Evolutionary conservation across 208 protist species (phyloP), one percentile per base, ranked within the genome.

Genomic region (Acanthamoeba polyphaga): DNA sequence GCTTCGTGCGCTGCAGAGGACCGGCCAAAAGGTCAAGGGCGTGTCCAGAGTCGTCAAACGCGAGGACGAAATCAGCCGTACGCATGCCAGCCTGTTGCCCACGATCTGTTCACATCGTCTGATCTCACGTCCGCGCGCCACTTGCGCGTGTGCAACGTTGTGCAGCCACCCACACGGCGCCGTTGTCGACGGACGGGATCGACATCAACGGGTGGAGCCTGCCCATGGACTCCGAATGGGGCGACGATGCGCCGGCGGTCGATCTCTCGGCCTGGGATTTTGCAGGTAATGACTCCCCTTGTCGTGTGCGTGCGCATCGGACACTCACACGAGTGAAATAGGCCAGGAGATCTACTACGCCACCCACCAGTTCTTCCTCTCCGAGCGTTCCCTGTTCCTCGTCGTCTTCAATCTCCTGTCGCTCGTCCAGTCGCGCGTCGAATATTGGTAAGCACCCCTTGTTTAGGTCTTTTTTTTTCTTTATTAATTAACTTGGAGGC

Each of bases 321-420:
- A 34, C 34, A 1, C 34, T 34, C 34, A 34, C 1, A 34, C 1
- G 34, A 34, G 34, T 0, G 34, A 34, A 34, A 34, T 34, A 46
- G 89, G 89, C 9, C 89, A 94, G 22, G 91, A 94, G 24, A 87
- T 94, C 55, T 94, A 94, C 60, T 94, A 94, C 74, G 5, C 72
- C 27, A 94, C 91, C 2, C 91, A 94, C 53, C 64, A 51, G 53
- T 92, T 92, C 62, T 92, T 92, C 87, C 64, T 92, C 43, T 92
- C 87, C 19, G 87, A 43, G 6, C 55, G 53, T 13, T 94, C 91
- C 22, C 72, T 94, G 13, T 94, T 87, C 32, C 1, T 94, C 4
- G 43, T 85, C 9, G 91, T 85, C 0, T 94, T 94, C 70, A 94
- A 94, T 22, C 64, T 94, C 0, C 70, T 85, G 13, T 3, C 64